phyloP scores from a whole-genome alignment of 805 yeast genomes.

The Wickerhamiella siamensis region DNA sequence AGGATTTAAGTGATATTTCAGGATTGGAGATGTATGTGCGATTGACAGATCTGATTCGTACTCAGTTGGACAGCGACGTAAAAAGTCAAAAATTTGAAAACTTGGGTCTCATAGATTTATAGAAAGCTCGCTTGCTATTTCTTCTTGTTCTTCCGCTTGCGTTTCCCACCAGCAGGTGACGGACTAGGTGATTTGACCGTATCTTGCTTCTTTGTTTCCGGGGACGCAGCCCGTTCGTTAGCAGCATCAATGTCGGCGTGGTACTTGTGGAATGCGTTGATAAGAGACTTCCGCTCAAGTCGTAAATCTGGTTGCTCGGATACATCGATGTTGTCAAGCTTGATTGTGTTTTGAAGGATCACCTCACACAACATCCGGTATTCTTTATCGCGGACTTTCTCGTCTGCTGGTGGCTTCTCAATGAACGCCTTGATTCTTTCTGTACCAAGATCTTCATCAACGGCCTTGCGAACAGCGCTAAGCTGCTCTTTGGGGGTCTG shows the following conservation, averaged over 20 bases:
- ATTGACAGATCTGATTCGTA: neutral
- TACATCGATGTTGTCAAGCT: slow-evolving; percentile 26
- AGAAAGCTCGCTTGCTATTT: neutral
- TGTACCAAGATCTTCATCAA: slow-evolving; percentile 19
- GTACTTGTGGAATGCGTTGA: slow-evolving; percentile 22
- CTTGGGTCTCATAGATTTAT: no score
- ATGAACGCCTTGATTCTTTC: slow-evolving; percentile 15
- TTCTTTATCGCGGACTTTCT: slow-evolving; percentile 18
- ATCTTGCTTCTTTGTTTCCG: neutral
- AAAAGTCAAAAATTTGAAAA: no score
- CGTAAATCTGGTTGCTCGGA: slow-evolving; percentile 22
- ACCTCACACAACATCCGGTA: slow-evolving; percentile 24
- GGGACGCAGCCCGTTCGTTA: slow-evolving; percentile 1
- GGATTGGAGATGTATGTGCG: neutral
- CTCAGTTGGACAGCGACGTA: no score
- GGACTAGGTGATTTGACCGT: neutral
- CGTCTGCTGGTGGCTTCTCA: slow-evolving; percentile 14
- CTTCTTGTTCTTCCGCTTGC: neutral
- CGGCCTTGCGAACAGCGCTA: slow-evolving; percentile 15
- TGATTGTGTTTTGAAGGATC: slow-evolving; percentile 24
- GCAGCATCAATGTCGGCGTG: slow-evolving; percentile 22
- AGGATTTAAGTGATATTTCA: neutral
- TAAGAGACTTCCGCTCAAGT: slow-evolving; percentile 21
- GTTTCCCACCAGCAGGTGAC: neutral
- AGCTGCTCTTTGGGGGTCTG: slow-evolving; percentile 18